A percentile compares a stretch with the other conserved stretches of the same genome.
Evolutionary conservation across 2,329 filamentous ascomycete genomes (phyloP).

Genomic region (Alternaria burnsii): DNA sequence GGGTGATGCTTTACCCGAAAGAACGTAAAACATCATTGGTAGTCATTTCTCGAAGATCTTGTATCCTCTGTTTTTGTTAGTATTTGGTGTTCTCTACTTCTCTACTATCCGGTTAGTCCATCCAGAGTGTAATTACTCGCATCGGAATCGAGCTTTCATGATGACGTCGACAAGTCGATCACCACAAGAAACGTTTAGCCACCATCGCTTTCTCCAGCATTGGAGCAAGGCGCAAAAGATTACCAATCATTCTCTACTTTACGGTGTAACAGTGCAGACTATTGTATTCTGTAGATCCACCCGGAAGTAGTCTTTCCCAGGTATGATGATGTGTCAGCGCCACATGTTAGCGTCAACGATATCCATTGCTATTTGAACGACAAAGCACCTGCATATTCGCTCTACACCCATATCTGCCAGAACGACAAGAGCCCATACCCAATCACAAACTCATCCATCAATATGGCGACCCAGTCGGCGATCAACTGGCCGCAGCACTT

Average conservation of each 20-base stretch:
- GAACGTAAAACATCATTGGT: neutral
- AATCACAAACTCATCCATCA: neutral
- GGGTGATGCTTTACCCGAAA: neutral
- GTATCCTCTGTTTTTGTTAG: neutral
- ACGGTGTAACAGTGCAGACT: neutral
- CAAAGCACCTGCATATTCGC: rapidly evolving
- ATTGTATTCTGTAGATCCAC: neutral
- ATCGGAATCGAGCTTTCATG: neutral
- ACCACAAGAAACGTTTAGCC: neutral
- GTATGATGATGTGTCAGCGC: neutral
- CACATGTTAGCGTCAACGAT: neutral
- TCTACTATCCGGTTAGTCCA: neutral
- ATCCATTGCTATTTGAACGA: neutral
- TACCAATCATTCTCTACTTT: neutral
- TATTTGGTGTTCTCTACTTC: neutral
- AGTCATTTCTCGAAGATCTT: rapidly evolving
- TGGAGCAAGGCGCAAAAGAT: neutral
- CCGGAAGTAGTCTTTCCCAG: neutral
- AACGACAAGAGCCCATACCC: neutral
- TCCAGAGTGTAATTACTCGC: neutral
- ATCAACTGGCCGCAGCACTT: slow-evolving; percentile 46
- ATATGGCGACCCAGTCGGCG: slow-evolving; percentile 29
- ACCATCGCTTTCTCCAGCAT: neutral
- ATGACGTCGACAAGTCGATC: neutral
- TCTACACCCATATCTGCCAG: neutral